Evolutionary conservation across 169 alveolate genomes (phyloP), one percentile per base, ranked within the genome.

Genomic region (Toxoplasma gondii): DNA sequence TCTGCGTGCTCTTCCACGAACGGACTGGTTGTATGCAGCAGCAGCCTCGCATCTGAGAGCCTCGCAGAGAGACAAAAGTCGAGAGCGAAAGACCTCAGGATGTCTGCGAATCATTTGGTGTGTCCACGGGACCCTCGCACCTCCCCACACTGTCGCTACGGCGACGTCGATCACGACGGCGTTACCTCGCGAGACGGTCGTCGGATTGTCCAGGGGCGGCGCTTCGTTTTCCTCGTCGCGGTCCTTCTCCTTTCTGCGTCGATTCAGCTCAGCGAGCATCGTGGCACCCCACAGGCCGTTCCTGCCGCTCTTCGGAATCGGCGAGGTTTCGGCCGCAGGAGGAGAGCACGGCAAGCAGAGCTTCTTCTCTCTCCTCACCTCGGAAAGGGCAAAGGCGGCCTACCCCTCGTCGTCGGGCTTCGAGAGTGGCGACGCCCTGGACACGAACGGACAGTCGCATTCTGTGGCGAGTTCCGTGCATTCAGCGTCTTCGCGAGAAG

Each of bases 91-190:
- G 74, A 10, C 29, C n/a, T 64, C 39, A 27, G 86, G 86, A 1
- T 74, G 83, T 38, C 49, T 91, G 49, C 88, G 94, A n/a, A 70
- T 91, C 27, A 90, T 91, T 29, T 91, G 94, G 94, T 91, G 94
- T 44, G 31, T 91, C 81, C 94, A 91, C 80, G 94, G 94, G 45
- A 44, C 74, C 36, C 45, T 86, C 12, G 94, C 94, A 2, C 80
- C 94, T n/a, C 84, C 83, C 27, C 94, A 91, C 58, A 91, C 94
- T 24, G 70, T 84, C 36, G 88, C 94, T 9, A 91, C 94, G 1
- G 49, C 94, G 22, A 91, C 94, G 29, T 70, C 88, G 81, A 91
- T 91, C 49, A 91, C 94, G 0, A 70, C 94, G 43, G 94, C 67
- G 54, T 34, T 91, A 24, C 36, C 53, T 7, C 94, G 94, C 0